Evolutionary conservation across 768 basidiomycete species (phyloP), one percentile per base, ranked within the genome.

Genomic region (Lentinula lateritia): DNA sequence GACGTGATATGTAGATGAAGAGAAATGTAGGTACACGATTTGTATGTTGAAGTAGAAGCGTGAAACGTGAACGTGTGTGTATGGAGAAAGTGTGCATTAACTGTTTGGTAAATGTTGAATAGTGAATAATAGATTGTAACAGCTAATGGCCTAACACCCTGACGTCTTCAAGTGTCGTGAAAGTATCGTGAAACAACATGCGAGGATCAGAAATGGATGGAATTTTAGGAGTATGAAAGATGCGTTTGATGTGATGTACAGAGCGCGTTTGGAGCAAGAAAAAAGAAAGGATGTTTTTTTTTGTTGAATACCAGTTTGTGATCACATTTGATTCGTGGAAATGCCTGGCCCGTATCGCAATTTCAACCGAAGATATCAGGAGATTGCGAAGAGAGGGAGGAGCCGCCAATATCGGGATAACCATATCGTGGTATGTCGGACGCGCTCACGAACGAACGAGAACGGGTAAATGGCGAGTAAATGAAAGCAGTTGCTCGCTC

Each of bases 311-410:
- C 10, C 23, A n/a, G 7, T 50, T 50, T 16, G 39, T 23, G 58
- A 35, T 43, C 20, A 23, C 23, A 41, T 45, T 35, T 56, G 52
- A 50, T 52, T 39, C 36, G 48, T 58, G 18, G 48, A 58, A 58
- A 45, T 35, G 46, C 58, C 48, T 60, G 34, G 48, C 38, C 46
- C 20, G 58, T 12, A 32, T 12, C 15, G n/a, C 46, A 50, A 60
- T 57, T 66, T 78, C 71, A 86, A 67, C 80, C 81, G 69, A 81
- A 77, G 64, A 86, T 75, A 60, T 76, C 73, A 63, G 80, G 80
- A 35, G 78, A 68, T 42, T 77, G 76, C 39, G 71, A 73, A 56
- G 71, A 73, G 56, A 81, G 75, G 42, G 75, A 73, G 35, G 72
- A 73, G 60, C 70, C 66, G 48, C 65, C 66, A 58, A 73, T 72